Percentiles rank a stretch among this genome's conserved stretches.
phyloP scores from a whole-genome alignment of 805 yeast species.

The Saccharomycopsis babjevae region DNA sequence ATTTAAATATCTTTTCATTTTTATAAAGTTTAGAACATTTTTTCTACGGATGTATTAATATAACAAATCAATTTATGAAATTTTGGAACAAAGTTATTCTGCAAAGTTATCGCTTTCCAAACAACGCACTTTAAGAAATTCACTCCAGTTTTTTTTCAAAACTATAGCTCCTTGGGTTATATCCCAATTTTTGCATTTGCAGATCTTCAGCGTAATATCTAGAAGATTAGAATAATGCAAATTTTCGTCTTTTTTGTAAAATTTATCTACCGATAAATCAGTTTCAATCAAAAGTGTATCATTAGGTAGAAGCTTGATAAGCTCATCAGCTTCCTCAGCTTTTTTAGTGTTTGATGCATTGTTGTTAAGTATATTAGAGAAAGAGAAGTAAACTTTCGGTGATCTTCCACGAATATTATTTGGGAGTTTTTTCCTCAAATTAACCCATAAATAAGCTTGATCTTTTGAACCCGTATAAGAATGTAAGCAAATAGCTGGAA shows the following conservation, averaged over 20 bases:
- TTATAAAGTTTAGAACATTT: background rate
- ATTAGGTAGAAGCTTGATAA: constrained; percentile 28
- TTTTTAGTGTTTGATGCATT: constrained; percentile 22
- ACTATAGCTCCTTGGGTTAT: constrained; percentile 3
- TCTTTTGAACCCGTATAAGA: constrained; percentile 81
- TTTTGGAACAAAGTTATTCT: background rate
- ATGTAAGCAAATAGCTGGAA: constrained; percentile 53
- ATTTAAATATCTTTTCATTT: background rate
- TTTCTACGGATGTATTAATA: no score
- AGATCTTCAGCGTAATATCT: background rate
- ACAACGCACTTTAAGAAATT: background rate
- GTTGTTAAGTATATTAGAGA: constrained; percentile 40
- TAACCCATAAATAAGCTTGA: constrained; percentile 43
- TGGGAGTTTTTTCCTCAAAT: constrained; percentile 22
- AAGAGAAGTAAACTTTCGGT: constrained; percentile 36
- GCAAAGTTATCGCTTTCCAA: background rate
- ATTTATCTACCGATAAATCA: constrained; percentile 30
- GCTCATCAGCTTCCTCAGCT: constrained; percentile 21
- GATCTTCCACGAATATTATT: constrained; percentile 8
- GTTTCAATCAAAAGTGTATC: constrained; percentile 40
- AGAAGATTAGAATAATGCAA: background rate
- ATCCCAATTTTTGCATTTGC: constrained; percentile 7
- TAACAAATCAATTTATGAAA: no score
- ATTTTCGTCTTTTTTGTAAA: background rate
- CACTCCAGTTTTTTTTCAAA: constrained; percentile 9